Evolutionary conservation across 768 basidiomycete genomes (phyloP).

Genomic region (Xanthoconium purpureum): DNA sequence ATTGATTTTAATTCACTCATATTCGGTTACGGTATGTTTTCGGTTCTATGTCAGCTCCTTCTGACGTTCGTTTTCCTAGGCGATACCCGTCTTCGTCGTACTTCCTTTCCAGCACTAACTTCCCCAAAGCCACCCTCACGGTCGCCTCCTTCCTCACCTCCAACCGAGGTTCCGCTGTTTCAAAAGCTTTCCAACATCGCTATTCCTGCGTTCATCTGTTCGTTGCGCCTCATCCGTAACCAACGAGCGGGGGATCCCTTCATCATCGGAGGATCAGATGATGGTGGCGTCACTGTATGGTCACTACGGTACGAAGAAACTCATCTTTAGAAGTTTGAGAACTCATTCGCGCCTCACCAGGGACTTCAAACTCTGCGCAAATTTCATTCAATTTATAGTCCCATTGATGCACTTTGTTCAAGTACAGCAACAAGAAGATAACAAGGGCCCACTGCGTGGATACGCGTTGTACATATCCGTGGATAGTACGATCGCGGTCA

Average conservation of each 20-base stretch:
- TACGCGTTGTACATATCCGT: conserved; percentile 68
- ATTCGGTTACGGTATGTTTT: conserved; percentile 58
- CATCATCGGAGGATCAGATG: conserved; percentile 72
- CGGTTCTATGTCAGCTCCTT: not conserved
- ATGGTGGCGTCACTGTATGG: conserved; percentile 80
- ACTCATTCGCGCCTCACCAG: conserved; percentile 34
- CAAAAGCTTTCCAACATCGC: conserved; percentile 43
- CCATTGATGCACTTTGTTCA: conserved; percentile 60
- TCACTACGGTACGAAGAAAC: conserved; percentile 48
- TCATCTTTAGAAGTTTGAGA: not conserved
- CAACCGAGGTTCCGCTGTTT: conserved; percentile 16
- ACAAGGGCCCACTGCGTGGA: conserved; percentile 56
- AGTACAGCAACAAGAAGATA: conserved; percentile 44
- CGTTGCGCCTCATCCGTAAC: conserved; percentile 56
- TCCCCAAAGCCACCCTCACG: not conserved
- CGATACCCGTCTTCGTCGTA: conserved; percentile 50
- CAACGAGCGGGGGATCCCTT: conserved; percentile 56
- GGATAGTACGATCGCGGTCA: conserved; percentile 82
- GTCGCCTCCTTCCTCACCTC: not conserved
- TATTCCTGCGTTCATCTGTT: conserved; percentile 43
- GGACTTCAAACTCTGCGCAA: conserved; percentile 47
- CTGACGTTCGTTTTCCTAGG: conserved; percentile 32
- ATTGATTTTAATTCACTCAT: conserved; percentile 44
- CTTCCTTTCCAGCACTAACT: conserved; percentile 40
- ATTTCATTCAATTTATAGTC: conserved; percentile 71